Evolutionary conservation across 768 basidiomycete genomes (phyloP), one percentile per base, ranked within the genome.

Genomic region (Clitopilus hobsonii): DNA sequence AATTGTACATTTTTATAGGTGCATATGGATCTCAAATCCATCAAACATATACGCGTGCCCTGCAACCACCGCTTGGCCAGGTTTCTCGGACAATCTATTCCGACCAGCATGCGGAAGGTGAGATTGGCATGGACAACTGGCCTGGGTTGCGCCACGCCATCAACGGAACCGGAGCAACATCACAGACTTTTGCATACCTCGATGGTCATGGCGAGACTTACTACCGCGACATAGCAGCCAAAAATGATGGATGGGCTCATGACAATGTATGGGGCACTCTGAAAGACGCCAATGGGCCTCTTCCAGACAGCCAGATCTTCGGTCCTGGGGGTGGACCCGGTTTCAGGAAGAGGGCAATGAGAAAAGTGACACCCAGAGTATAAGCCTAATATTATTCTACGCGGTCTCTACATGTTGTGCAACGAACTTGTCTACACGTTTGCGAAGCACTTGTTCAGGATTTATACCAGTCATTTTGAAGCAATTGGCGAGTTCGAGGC

Each of bases 401-500:
- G 22, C 41, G 16, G 25, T 54, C 14, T 55, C 24, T 25, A 59
- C 49, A 53, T 58, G 36, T 53, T 69, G 61, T 38, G 69, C 61
- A 27, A 78, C 57, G 63, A 76, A 84, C 66, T 82, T 89, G 54
- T 85, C 84, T 55, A 90, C 61, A 62, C 75, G 84, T 69, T 83
- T 89, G 49, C 86, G 80, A 52, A 90, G 71, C n/a, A 82, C 76
- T 64, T 89, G 86, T 55, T 85, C 83, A 28, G 74, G 66, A 24
- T 79, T 82, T 36, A 90, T 71, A 18, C 88, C 88, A 25, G 77
- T 71, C 32, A 71, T 68, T 55, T 75, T 72, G 60, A 90, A 67
- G 24, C 75, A 70, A 8, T 68, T 73, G 6, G 81, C 78, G 38
- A 89, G 73, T 54, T 78, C 82, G 36, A 65, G 67, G 27, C 78